phyloP scores from a whole-genome alignment of 352 stramenopile genomes.

The Globisporangium sylvaticum region DNA sequence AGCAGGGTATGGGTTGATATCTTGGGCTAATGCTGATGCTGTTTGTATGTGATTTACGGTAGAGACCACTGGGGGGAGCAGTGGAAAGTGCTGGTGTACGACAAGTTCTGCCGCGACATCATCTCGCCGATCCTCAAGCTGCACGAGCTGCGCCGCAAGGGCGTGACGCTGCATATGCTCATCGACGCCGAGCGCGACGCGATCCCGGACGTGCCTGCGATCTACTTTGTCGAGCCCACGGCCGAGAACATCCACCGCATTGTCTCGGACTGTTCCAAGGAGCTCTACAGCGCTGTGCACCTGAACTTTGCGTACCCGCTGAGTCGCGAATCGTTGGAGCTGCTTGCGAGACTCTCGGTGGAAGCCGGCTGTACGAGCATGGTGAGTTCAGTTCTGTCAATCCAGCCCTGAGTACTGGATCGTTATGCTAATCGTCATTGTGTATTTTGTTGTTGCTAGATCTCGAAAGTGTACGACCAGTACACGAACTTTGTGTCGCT shows the following conservation, averaged over 20 bases:
- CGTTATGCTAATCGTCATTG: neutral
- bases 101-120: slow-evolving; percentile 94
- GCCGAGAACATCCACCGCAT: slow-evolving; percentile 94
- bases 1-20: neutral
- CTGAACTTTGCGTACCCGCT: slow-evolving; percentile 94
- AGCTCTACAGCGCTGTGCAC: slow-evolving; percentile 92
- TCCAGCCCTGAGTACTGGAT: neutral
- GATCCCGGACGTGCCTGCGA: slow-evolving; percentile 95
- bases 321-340: slow-evolving; percentile 81
- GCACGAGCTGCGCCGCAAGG: slow-evolving; percentile 92
- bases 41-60: neutral
- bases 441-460: slow-evolving; percentile 24
- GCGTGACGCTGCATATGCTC: slow-evolving; percentile 97
- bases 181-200: slow-evolving; percentile 92
- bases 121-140: slow-evolving; percentile 98
- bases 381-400: slow-evolving; percentile 24
- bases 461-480: slow-evolving; percentile 96
- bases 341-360: slow-evolving; percentile 77
- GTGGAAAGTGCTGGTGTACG: slow-evolving; percentile 98
- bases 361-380: slow-evolving; percentile 75
- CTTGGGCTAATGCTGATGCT: neutral
- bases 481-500: slow-evolving; percentile 97
- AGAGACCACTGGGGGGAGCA: slow-evolving; percentile 81
- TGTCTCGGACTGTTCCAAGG: slow-evolving; percentile 89
- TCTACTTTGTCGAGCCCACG: slow-evolving; percentile 97